Evolutionary conservation across 331 rosid genomes (phyloP).

Genomic region (Malus hybrid): DNA sequence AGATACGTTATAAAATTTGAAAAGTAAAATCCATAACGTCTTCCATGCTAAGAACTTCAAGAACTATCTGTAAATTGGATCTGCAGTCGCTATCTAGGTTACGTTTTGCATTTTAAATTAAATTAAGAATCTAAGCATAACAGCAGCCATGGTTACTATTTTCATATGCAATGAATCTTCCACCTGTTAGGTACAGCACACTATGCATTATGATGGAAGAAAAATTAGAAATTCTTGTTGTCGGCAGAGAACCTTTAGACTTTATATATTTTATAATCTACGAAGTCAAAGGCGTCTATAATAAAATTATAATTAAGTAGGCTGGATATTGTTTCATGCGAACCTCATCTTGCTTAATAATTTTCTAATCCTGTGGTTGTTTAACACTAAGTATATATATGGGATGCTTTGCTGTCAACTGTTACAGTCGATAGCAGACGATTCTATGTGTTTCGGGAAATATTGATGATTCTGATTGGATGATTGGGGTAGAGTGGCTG

Average conservation of each 20-base stretch:
- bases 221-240: not conserved
- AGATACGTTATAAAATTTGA: constrained; percentile 6
- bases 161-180: not conserved
- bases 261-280: not conserved
- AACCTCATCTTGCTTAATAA: not conserved
- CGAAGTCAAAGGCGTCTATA: not conserved
- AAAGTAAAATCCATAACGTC: not conserved
- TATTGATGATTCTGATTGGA: constrained; percentile 4
- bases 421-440: not conserved
- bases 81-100: not conserved
- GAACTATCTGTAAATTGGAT: not conserved
- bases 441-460: not conserved
- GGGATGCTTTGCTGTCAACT: constrained; percentile 7
- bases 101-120: not conserved
- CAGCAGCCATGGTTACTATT: no score
- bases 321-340: not conserved
- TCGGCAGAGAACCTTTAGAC: not conserved
- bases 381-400: not conserved
- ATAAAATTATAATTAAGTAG: constrained; percentile 1
- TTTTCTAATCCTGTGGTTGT: not conserved
- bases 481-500: constrained; percentile 13
- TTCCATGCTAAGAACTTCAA: not conserved
- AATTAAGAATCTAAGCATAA: not conserved
- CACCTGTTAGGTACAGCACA: constrained; percentile 1
- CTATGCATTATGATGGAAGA: not conserved